A percentile compares a stretch with the other conserved stretches of the same genome.
Evolutionary conservation across 495 filamentous ascomycete species (phyloP).

Genomic region (Penicillium diatomitis): DNA sequence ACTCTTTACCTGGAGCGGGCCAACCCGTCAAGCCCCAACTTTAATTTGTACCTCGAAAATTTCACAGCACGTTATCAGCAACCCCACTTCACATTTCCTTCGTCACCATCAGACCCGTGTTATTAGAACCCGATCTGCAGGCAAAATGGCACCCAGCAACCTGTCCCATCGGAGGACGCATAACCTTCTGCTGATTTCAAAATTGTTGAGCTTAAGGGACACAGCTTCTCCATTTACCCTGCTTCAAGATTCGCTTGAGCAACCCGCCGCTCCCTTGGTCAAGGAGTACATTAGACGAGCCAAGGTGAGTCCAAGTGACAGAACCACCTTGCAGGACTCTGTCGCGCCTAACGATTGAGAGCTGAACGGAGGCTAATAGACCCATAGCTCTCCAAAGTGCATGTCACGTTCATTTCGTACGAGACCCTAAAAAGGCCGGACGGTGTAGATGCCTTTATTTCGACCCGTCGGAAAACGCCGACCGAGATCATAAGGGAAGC

Average conservation of each 20-base stretch:
- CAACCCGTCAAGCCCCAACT: constrained; percentile 31
- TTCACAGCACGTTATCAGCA: constrained; percentile 9
- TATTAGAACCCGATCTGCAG: no score
- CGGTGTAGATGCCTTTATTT: constrained; percentile 54
- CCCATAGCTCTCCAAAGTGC: constrained; percentile 42
- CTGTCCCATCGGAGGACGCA: constrained; percentile 70
- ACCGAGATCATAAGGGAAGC: constrained; percentile 51
- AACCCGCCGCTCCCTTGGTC: constrained; percentile 62
- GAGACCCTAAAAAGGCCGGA: constrained; percentile 52
- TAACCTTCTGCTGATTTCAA: constrained; percentile 78
- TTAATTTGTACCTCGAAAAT: constrained; percentile 16
- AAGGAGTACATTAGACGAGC: constrained; percentile 67
- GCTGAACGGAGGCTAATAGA: no score
- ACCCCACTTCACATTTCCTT: constrained; percentile 16
- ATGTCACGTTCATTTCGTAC: constrained; percentile 71
- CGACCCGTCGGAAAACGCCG: constrained; percentile 48
- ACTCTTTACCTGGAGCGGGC: constrained; percentile 5
- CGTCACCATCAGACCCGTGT: background rate
- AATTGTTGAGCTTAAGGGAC: constrained; percentile 68
- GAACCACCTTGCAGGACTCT: no score
- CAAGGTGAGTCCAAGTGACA: constrained; percentile 40
- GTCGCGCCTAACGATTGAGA: no score
- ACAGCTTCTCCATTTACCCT: constrained; percentile 78
- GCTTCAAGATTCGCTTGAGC: constrained; percentile 76
- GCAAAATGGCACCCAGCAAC: constrained; percentile 26